These are phyloP conservation scores for Chlamydomonas sphaeroides DNA, from an alignment of 139 green algal species.

Conservation along the genomic window DNA sequence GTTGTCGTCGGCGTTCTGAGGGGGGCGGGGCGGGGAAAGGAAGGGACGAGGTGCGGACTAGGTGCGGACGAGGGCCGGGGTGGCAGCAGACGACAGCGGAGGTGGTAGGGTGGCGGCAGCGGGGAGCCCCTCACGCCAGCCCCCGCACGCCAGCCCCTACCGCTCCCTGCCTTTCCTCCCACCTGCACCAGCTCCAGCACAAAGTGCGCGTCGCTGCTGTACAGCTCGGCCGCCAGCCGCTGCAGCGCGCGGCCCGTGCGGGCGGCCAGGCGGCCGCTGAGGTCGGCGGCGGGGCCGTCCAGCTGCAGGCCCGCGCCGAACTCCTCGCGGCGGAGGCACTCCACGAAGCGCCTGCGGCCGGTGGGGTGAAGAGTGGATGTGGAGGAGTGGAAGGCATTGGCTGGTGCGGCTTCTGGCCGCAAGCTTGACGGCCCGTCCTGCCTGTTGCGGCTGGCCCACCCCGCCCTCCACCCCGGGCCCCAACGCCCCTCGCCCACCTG, in stretches of 20 bases:
- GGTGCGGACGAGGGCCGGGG: too few species aligned
- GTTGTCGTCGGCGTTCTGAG: conserved; percentile 64
- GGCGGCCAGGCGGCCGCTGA: conserved; percentile 42
- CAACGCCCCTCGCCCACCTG: too few species aligned
- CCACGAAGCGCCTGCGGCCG: conserved; percentile 27
- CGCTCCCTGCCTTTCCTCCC: background rate
- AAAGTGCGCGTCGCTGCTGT: conserved; percentile 66
- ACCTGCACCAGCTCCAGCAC: conserved; percentile 69
- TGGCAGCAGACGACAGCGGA: too few species aligned
- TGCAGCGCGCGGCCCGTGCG: conserved; percentile 56
- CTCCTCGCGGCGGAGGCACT: conserved; percentile 46
- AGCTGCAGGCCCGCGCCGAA: conserved; percentile 39
- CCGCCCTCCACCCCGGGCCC: too few species aligned
- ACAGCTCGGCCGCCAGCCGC: conserved; percentile 63
- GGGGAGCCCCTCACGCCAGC: background rate
- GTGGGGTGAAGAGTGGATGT: too few species aligned
- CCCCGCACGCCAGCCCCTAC: background rate
- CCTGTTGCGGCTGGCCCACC: too few species aligned
- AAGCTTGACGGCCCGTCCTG: too few species aligned
- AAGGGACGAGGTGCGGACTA: background rate
- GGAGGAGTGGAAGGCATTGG: too few species aligned
- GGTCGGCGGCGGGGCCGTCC: background rate
- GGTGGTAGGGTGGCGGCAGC: too few species aligned
- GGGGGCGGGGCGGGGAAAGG: background rate
- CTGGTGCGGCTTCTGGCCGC: too few species aligned